These are phyloP conservation scores for Kuraishia capsulata DNA, from an alignment of 805 yeast species.

Conservation along the genomic window DNA sequence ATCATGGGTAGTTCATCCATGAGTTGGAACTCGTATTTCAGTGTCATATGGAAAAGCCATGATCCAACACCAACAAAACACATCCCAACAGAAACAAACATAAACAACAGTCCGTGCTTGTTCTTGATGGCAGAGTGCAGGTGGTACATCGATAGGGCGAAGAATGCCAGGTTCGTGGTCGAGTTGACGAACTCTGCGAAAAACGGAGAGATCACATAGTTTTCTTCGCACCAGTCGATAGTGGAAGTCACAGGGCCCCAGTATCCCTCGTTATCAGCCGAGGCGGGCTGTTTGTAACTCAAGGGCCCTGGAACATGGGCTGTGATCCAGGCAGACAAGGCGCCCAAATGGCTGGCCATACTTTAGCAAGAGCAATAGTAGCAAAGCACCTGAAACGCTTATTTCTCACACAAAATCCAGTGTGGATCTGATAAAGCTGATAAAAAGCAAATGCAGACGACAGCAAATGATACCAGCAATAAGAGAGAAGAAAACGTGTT, in stretches of 20 bases:
- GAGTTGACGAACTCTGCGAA: conserved; percentile 89
- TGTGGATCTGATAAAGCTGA: too few relatives aligned
- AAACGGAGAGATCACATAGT: conserved; percentile 77
- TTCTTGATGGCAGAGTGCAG: conserved; percentile 49
- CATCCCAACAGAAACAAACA: conserved; percentile 66
- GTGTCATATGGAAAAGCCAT: conserved; percentile 94
- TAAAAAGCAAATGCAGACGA: too few relatives aligned
- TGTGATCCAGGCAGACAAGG: too few relatives aligned
- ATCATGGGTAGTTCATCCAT: conserved; percentile 95
- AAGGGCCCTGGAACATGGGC: too few relatives aligned
- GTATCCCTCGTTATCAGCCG: conserved; percentile 30
- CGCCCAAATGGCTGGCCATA: too few relatives aligned
- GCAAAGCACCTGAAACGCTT: too few relatives aligned
- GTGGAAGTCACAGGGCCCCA: conserved; percentile 84
- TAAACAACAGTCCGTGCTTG: conserved; percentile 57
- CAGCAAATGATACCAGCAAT: too few relatives aligned
- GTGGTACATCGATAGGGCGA: conserved; percentile 21
- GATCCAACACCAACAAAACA: conserved; percentile 83
- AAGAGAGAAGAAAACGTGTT: too few relatives aligned
- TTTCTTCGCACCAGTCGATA: conserved; percentile 97
- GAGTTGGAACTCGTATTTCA: conserved; percentile 75
- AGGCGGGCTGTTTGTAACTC: neutral
- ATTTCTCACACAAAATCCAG: too few relatives aligned
- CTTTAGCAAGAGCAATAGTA: neutral
- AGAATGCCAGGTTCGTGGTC: conserved; percentile 58